These are phyloP conservation scores for Cladophialophora yegresii DNA, from an alignment of 2,329 filamentous ascomycete genomes.

Conservation along the genomic window DNA sequence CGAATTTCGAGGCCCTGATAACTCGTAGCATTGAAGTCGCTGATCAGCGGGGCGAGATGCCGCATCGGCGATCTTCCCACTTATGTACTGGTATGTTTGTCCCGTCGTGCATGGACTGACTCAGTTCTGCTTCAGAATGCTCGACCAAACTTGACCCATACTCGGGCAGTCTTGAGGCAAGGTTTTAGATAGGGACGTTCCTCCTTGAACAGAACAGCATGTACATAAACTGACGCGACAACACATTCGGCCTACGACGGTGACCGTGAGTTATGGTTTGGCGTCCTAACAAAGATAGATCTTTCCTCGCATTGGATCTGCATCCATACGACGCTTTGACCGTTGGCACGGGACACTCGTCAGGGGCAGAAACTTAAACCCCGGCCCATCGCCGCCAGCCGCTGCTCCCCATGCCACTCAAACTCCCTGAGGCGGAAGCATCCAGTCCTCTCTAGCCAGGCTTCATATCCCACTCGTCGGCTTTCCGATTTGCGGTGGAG, in stretches of 20 bases:
- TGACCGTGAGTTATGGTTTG: not conserved
- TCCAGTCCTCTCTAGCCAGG: not conserved
- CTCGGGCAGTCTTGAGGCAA: not conserved
- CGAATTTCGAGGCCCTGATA: not conserved
- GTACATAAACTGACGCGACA: not conserved
- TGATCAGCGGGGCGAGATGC: not conserved
- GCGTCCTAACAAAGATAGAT: not conserved
- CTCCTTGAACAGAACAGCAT: not conserved
- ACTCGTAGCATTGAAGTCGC: not conserved
- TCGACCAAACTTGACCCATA: not conserved
- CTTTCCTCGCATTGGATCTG: not conserved
- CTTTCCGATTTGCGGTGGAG: not conserved
- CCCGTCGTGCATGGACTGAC: not conserved
- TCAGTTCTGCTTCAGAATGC: not conserved
- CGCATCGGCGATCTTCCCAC: not conserved
- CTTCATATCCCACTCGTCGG: not conserved
- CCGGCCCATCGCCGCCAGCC: not conserved
- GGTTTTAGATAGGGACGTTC: not conserved
- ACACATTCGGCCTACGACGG: not conserved
- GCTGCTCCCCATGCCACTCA: not conserved
- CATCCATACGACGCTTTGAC: not conserved
- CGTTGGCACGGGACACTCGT: not conserved
- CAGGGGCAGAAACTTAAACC: slow-evolving; percentile 3
- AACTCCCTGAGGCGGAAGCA: not conserved
- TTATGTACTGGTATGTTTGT: not conserved